A percentile compares a stretch with the other conserved stretches of the same genome.
phyloP scores from a whole-genome alignment of 2,329 filamentous ascomycete genomes.

The Penicillium sp. region DNA sequence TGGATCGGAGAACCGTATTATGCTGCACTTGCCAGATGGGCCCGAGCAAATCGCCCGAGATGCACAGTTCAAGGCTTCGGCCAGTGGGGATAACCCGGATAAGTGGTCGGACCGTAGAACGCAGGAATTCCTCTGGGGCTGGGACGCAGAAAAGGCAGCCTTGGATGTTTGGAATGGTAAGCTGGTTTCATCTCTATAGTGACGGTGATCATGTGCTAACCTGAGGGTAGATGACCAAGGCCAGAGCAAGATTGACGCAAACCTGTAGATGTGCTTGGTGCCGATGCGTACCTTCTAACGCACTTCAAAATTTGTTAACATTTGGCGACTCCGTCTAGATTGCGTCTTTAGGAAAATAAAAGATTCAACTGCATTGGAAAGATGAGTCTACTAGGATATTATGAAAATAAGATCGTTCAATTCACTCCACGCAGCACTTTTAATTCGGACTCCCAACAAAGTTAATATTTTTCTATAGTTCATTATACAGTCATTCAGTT shows the following conservation, averaged over 20 bases:
- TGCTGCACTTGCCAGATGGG: conserved; percentile 41
- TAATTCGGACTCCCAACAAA: conserved; percentile 9
- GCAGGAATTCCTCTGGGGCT: conserved; percentile 50
- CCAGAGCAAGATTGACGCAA: conserved; percentile 13
- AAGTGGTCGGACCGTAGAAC: conserved; percentile 67
- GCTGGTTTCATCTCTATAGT: background rate
- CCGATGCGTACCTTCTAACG: background rate
- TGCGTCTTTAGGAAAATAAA: conserved; percentile 5
- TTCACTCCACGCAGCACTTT: conserved; percentile 3
- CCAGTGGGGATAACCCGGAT: conserved; percentile 49
- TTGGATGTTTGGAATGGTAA: conserved; percentile 34
- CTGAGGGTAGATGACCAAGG: conserved; percentile 5
- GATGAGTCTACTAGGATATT: background rate
- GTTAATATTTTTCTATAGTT: conserved; percentile 20
- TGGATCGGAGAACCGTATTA: conserved; percentile 37
- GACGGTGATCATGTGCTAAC: background rate
- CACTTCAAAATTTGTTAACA: background rate
- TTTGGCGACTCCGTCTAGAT: background rate
- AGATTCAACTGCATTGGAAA: background rate
- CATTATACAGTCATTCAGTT: conserved; percentile 30
- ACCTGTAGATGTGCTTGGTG: conserved; percentile 11
- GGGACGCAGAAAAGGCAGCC: conserved; percentile 38
- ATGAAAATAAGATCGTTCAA: background rate
- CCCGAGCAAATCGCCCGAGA: conserved; percentile 43
- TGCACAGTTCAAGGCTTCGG: conserved; percentile 36